These are phyloP conservation scores for Candida labiduridarum DNA, from an alignment of 1,139 yeast species.

Conservation along the genomic window DNA sequence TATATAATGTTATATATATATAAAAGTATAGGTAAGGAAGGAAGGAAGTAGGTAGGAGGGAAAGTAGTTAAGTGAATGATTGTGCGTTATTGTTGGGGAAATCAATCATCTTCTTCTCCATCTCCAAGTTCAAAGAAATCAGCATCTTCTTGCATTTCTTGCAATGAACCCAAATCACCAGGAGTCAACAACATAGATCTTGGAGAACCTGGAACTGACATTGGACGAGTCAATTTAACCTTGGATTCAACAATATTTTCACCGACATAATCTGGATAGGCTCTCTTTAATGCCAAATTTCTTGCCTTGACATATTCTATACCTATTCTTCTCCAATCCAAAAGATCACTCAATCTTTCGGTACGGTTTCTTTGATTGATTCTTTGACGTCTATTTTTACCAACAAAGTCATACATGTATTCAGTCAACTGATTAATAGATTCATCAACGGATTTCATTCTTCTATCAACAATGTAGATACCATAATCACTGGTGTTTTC, in stretches of 20 bases:
- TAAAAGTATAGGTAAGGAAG: neutral
- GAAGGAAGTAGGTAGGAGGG: neutral
- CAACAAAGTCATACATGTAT: constrained; percentile 86
- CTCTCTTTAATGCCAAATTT: constrained; percentile 86
- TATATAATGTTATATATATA: neutral
- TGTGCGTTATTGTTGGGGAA: neutral
- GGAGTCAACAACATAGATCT: constrained; percentile 80
- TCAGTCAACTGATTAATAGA: constrained; percentile 88
- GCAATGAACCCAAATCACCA: constrained; percentile 95
- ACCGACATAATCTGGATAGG: constrained; percentile 85
- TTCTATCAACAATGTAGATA: constrained; percentile 93
- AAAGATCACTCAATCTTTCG: constrained; percentile 86
- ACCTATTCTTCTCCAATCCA: constrained; percentile 99
- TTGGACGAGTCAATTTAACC: constrained; percentile 83
- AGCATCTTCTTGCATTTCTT: constrained; percentile 70
- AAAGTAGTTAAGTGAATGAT: neutral
- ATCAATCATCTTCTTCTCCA: constrained; percentile 35
- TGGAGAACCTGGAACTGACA: constrained; percentile 97
- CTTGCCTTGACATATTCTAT: constrained; percentile 94
- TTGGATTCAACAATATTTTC: constrained; percentile 62
- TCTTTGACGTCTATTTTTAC: constrained; percentile 93
- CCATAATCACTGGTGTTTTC: constrained; percentile 96
- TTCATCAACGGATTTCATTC: constrained; percentile 92
- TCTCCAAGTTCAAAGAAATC: constrained; percentile 82
- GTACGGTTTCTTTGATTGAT: constrained; percentile 97